Base-by-base conservation (phyloP, 2,329 filamentous ascomycete species). In the Paracorniculantispora psalliotae region DNA sequence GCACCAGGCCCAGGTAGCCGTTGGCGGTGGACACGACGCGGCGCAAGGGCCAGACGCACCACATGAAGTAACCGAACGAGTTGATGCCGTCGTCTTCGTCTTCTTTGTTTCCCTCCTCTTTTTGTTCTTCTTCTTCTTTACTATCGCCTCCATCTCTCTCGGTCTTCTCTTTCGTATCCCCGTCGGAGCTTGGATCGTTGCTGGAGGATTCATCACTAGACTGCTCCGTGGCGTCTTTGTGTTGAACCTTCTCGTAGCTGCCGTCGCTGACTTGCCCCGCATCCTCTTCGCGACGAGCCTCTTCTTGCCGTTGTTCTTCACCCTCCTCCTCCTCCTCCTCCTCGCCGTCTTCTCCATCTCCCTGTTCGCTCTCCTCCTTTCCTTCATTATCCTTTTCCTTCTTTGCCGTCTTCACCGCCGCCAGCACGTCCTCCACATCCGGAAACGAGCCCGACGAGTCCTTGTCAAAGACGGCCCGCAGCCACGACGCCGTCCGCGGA, bases 1-100 rank as follows among this genome's bases (percentile, higher is more conserved):
- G 60, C 1, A 49, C 61, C 2, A 63, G 54, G 5, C 60, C 60
- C 9, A 63, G 57, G 30, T 61, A 59, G 10, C 59, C 54, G 9
- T 58, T 57, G 47, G 30, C 10, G 21, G 53, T 61, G 12, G 50
- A 28, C 46, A 44, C n/a, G 50, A 53, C 50, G 30, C 49, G 49
- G 23, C 51, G 57, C 21, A 59, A 30, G 12, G 55, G 55, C 55
- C 55, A 59, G 21, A 54, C 43, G 30, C 49, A 59, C 48, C 49
- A 54, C 57, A 54, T 54, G 8, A 59, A 54, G 43, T 59, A 48
- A 28, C 35, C 51, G 4, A 54, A 54, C 25, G 51, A 54, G 33
- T 59, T 54, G 50, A 28, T 17, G 30, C 33, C 50, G n/a, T 35
- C 46, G 6, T 25, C 30, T 2, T 41, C 37, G 13, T 54, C 6